A percentile compares a stretch with the other conserved stretches of the same genome.
Conservation (phyloP, 768 basidiomycete species). For the Agaricus bisporus region DNA sequence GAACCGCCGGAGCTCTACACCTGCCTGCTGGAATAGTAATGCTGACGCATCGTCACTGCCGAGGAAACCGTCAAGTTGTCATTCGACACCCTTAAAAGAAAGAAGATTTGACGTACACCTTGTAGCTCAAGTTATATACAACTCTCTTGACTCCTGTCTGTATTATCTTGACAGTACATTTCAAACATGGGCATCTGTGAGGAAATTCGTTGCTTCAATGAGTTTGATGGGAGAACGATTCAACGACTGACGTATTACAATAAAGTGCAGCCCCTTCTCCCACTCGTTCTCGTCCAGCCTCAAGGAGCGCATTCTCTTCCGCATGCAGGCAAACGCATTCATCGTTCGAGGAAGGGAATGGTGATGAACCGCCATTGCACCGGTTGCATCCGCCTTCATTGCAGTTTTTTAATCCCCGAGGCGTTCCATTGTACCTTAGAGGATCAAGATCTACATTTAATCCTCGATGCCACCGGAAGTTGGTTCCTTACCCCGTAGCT, state of each 20-base stretch:
- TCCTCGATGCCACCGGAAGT: background rate
- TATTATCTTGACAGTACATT: slow-evolving; percentile 95
- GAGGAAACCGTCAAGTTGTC: slow-evolving; percentile 4
- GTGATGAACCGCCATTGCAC: slow-evolving; percentile 56
- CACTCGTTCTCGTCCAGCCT: slow-evolving; percentile 90
- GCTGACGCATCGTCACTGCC: slow-evolving; percentile 82
- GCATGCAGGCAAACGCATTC: slow-evolving; percentile 94
- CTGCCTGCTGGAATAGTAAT: slow-evolving; percentile 69
- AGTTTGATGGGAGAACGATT: background rate
- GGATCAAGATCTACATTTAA: slow-evolving; percentile 4
- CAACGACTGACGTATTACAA: slow-evolving; percentile 83
- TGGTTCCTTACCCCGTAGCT: slow-evolving; percentile 59
- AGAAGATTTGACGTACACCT: slow-evolving; percentile 61
- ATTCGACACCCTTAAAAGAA: background rate
- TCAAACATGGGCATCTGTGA: slow-evolving; percentile 91
- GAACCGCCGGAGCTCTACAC: slow-evolving; percentile 73
- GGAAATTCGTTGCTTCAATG: background rate
- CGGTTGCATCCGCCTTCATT: slow-evolving; percentile 83
- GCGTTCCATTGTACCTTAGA: slow-evolving; percentile 89
- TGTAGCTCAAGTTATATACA: slow-evolving; percentile 92
- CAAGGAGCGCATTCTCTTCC: slow-evolving; percentile 94
- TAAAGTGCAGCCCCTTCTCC: slow-evolving; percentile 81
- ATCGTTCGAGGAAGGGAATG: slow-evolving; percentile 43
- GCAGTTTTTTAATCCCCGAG: slow-evolving; percentile 85
- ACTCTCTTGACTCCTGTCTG: slow-evolving; percentile 90